Evolutionary conservation across 176 grass and related monocot genomes (phyloP), one percentile per base, ranked within the genome.

Genomic region (Dactylis glomerata): DNA sequence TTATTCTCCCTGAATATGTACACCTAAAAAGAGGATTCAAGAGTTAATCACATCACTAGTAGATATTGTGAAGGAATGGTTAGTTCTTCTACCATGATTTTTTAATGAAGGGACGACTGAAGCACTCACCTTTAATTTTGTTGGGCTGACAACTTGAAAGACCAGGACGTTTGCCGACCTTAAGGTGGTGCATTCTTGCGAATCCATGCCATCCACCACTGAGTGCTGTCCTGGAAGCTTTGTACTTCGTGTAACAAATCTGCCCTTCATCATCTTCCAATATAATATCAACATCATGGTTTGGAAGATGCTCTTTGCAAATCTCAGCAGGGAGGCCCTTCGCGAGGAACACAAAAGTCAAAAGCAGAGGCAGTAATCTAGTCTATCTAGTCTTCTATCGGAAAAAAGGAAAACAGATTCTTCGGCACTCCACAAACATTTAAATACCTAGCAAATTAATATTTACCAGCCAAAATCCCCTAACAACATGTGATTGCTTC

Each of bases 121-220:
- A 33, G 6, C 56, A 3, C 77, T 61, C 57, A 19, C 82, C 82
- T 81, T 85, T 17, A 89, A 89, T 81, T 46, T 89, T 30, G n/a
- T 34, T 12, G 11, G 15, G 1, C 23, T 24, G 22, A 89, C 69
- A 13, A 84, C 82, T 17, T 68, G 58, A 47, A 89, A 89, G 19
- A 85, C 70, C 47, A 89, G 30, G 37, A 37, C 69, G 38, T 89
- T n/a, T 82, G 1, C 37, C 77, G 9, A 85, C 87, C n/a, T 76
- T 89, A 68, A 85, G 80, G 31, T 16, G 5, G 40, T 85, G 87
- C 1, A 64, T n/a, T 16, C 72, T 15, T 1, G 44, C 52, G 24
- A 90, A 90, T 36, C 54, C 42, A 20, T 41, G 62, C 88, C 88
- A 89, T 20, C 83, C 72, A n/a, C 38, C 78, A 62, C 83, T 89